These are phyloP conservation scores for Aspergillus versicolor DNA, from an alignment of 2,329 filamentous ascomycete genomes.

Conservation along the genomic window DNA sequence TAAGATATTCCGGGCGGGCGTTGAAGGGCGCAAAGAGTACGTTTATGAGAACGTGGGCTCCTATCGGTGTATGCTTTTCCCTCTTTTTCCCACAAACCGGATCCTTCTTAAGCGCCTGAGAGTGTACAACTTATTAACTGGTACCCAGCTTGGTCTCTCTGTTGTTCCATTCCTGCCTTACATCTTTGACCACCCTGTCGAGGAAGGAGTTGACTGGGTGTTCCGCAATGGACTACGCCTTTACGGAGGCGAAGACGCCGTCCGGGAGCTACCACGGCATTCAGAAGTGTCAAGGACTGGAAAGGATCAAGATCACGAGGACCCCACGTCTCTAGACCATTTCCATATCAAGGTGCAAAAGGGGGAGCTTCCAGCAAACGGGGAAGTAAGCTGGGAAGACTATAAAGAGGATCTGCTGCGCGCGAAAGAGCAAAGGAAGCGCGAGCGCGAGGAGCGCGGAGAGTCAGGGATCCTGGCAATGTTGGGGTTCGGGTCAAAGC, in stretches of 20 bases:
- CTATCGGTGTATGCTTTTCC: slow-evolving; percentile 72
- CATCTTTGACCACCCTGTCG: slow-evolving; percentile 89
- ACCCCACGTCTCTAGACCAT: slow-evolving; percentile 22
- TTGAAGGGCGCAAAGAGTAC: slow-evolving; percentile 79
- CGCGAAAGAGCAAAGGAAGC: slow-evolving; percentile 29
- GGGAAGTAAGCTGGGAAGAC: slow-evolving; percentile 31
- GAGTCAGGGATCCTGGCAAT: slow-evolving; percentile 13
- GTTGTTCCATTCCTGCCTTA: slow-evolving; percentile 80
- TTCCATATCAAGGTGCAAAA: slow-evolving; percentile 20
- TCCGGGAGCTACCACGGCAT: slow-evolving; percentile 32
- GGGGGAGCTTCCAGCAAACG: background rate
- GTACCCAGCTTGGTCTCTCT: slow-evolving; percentile 59
- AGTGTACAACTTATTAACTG: background rate
- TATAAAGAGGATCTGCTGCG: slow-evolving; percentile 31
- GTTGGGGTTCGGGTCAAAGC: slow-evolving; percentile 12
- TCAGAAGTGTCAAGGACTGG: background rate
- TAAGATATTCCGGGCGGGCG: slow-evolving; percentile 83
- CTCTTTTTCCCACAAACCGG: background rate
- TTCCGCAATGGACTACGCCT: slow-evolving; percentile 80
- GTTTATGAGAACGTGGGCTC: slow-evolving; percentile 76
- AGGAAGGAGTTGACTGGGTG: slow-evolving; percentile 83
- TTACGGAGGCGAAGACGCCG: slow-evolving; percentile 65
- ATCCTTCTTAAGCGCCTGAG: background rate
- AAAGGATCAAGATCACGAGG: slow-evolving; percentile 5
- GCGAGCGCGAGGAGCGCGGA: slow-evolving; percentile 20